Evolutionary conservation across 306 rosid genomes (phyloP), one percentile per base, ranked within the genome.

Genomic region (Pyrus betulifolia): DNA sequence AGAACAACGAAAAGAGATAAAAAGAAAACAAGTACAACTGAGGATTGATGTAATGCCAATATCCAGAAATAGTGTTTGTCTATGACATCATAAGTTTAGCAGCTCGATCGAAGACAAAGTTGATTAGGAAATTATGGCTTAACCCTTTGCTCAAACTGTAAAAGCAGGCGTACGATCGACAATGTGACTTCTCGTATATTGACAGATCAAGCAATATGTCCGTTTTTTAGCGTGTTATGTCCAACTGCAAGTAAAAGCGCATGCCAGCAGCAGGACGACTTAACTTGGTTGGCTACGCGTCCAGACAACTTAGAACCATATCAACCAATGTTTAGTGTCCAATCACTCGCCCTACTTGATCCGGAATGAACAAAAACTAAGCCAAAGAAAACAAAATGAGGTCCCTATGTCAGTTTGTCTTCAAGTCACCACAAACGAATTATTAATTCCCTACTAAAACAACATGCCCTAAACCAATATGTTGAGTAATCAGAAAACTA

Each of bases 1-100:
- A 74, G 31, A 61, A 74, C 77, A 74, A 74, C 46, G 19, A 74
- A 35, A 27, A 42, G 44, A 5, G 44, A 42, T n/a, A 19, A 22
- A 28, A 18, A 74, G 25, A 25, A 27, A 74, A 19, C 4, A 22
- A 61, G 21, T 27, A 74, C 46, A 7, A 61, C 9, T 27, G 60
- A 61, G n/a, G 44, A 45, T 17, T 61, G 45, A 61, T 74, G 70
- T 74, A 45, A 74, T 61, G 70, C 45, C 60, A 44, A 28, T 25
- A 14, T n/a, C 21, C 57, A 66, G 21, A 51, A 67, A 76, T 54
- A 38, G 79, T 76, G 79, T 64, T 67, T 52, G 62, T 54, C 22
- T 5, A 13, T 25, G 57, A 28, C 79, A 76, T 33, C 73, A 76
- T 18, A 23, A 58, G 17, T 54, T 18, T 54, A 62, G 63, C 25